These are phyloP conservation scores for Pseudogymnoascus sp. DNA, from an alignment of 2,329 filamentous ascomycete species.

Conservation along the genomic window DNA sequence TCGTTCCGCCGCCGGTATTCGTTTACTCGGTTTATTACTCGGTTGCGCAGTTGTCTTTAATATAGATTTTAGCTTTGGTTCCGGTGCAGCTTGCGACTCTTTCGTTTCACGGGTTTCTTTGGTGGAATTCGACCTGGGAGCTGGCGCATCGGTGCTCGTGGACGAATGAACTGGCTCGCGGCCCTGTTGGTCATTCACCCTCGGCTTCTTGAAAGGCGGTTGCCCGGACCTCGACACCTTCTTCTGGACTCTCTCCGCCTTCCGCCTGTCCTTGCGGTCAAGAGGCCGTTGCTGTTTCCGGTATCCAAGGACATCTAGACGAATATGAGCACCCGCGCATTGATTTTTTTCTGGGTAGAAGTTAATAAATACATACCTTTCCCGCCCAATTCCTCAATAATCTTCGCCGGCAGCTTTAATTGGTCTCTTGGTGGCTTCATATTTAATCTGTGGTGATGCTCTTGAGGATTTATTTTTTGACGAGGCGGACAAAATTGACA, in stretches of 20 bases:
- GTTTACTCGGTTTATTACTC: slow-evolving; percentile 14
- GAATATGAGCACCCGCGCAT: slow-evolving; percentile 11
- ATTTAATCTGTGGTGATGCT: neutral
- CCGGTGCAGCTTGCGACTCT: neutral
- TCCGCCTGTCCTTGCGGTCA: slow-evolving; percentile 28
- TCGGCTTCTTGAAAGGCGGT: slow-evolving; percentile 3
- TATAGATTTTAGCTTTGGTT: slow-evolving; percentile 24
- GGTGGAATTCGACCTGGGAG: neutral
- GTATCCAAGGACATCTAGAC: slow-evolving; percentile 18
- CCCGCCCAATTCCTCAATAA: slow-evolving; percentile 38
- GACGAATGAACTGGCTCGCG: neutral
- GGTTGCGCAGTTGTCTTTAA: slow-evolving; percentile 23
- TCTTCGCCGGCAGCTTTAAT: slow-evolving; percentile 35
- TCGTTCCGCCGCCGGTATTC: neutral
- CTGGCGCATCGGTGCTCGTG: neutral
- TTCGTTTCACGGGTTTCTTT: slow-evolving; percentile 3
- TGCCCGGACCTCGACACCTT: slow-evolving; percentile 19
- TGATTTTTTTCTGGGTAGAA: neutral
- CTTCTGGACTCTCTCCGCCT: slow-evolving; percentile 27
- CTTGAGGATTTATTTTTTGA: neutral
- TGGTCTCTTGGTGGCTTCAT: slow-evolving; percentile 26
- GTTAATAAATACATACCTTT: slow-evolving; percentile 22
- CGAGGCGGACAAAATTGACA: slow-evolving; percentile 9
- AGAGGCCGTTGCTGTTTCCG: slow-evolving; percentile 15
- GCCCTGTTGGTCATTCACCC: neutral